Percentiles rank a stretch among this genome's conserved stretches.
Conservation (phyloP, 2,329 filamentous ascomycete species). For the Botryotinia calthae region DNA sequence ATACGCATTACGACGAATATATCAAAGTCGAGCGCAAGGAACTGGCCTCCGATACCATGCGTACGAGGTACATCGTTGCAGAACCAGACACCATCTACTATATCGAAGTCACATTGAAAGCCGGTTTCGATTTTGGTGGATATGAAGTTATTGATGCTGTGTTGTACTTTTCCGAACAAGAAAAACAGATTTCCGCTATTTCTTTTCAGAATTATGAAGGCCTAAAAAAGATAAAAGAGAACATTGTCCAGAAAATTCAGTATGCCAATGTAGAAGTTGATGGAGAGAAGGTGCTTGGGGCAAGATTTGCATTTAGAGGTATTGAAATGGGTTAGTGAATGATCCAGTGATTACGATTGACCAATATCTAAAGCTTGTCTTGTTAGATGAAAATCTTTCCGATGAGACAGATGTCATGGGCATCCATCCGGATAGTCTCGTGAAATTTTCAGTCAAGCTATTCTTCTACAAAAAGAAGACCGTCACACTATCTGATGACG, state of each 20-base stretch:
- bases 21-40: conserved; percentile 12
- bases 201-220: no score
- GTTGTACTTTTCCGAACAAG: background rate
- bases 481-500: background rate
- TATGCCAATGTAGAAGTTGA: background rate
- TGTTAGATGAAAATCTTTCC: background rate
- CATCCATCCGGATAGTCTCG: background rate
- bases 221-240: no score
- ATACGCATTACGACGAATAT: conserved; percentile 19
- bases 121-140: background rate
- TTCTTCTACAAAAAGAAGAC: no score
- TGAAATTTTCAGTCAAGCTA: background rate
- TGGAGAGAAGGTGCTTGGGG: background rate
- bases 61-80: conserved; percentile 17
- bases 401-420: background rate
- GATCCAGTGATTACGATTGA: no score
- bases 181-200: no score
- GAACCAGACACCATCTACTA: conserved; percentile 9
- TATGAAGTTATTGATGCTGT: background rate
- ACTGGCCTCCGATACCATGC: background rate
- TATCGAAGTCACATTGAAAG: conserved; percentile 16
- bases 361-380: background rate
- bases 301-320: background rate
- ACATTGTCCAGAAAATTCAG: background rate
- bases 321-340: background rate